Base-by-base conservation (phyloP, 1,284 basidiomycete genomes). In the Mycena sp. region DNA sequence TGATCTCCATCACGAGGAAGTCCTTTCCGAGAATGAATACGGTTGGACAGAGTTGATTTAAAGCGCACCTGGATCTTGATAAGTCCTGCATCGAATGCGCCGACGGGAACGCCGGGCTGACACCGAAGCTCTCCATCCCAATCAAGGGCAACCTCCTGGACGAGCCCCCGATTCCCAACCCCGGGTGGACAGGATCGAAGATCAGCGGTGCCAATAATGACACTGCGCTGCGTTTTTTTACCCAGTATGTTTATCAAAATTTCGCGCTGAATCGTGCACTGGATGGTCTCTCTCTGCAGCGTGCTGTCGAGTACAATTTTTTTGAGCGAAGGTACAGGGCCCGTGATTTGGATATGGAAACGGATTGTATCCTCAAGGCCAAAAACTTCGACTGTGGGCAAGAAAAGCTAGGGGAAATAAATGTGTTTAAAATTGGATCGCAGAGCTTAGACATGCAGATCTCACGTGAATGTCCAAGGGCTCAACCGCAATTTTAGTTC, bases 91-190 rank as follows among this genome's bases (percentile, higher is more conserved):
- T 56, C 54, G 14, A 56, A 56, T 0, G 35, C n/a, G 4, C 54
- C 54, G 17, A 56, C 44, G 1, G 4, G 3, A n/a, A 48, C 30
- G 30, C 26, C 54, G 12, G 30, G 1, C 3, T 46, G 16, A 21
- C 30, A 46, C n/a, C 44, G 35, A 14, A 56, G n/a, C 35, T 56
- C 43, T 38, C 52, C 52, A 21, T 32, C 40, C 52, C 52, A 54
- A 5, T 43, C 29, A 9, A 41, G 52, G 14, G 29, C 29, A 9
- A 4, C 19, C 16, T 12, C 6, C 48, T 49, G 32, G 11, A 21
- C 32, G 4, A 7, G 9, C 4, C 25, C 21, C 10, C 12, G 6
- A 6, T 7, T 25, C 11, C 11, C 26, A 1, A 19, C 12, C 9
- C 1, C 3, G 4, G 38, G 26, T 4, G 26, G 16, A 29, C 35